Conservation (phyloP, 2,329 filamentous ascomycete species). For the Monilinia laxa region DNA sequence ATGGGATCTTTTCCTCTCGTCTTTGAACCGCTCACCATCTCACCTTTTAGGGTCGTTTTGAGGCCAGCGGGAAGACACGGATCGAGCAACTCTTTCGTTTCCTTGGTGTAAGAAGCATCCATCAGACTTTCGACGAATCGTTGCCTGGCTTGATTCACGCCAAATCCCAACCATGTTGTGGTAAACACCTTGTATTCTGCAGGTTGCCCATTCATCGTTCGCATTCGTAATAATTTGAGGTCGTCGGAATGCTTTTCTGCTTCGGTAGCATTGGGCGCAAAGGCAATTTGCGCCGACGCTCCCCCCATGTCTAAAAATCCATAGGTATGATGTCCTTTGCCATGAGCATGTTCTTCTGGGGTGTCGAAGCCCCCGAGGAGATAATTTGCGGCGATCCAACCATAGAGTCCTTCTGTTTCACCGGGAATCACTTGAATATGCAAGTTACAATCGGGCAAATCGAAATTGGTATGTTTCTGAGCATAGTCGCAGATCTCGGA, state of each 20-base stretch:
- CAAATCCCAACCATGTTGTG: constrained; percentile 94
- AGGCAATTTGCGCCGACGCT: constrained; percentile 95
- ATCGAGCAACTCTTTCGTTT: constrained; percentile 72
- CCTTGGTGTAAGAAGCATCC: constrained; percentile 59
- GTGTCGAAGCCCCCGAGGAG: constrained; percentile 86
- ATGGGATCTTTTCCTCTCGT: constrained; percentile 49
- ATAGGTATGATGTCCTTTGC: constrained; percentile 89
- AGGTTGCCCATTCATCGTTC: constrained; percentile 74
- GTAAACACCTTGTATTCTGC: constrained; percentile 90
- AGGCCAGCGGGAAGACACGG: constrained; percentile 85
- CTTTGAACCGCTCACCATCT: constrained; percentile 45
- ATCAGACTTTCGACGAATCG: constrained; percentile 79
- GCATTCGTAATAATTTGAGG: constrained; percentile 79
- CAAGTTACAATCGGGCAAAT: constrained; percentile 81
- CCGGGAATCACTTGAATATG: constrained; percentile 95
- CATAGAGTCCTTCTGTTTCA: constrained; percentile 93
- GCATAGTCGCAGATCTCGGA: constrained; percentile 81
- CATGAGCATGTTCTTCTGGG: constrained; percentile 72
- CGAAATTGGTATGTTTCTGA: constrained; percentile 72
- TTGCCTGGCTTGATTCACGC: constrained; percentile 87
- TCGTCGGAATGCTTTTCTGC: constrained; percentile 86
- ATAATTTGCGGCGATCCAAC: constrained; percentile 97
- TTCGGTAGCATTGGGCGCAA: constrained; percentile 91
- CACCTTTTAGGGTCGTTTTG: constrained; percentile 70
- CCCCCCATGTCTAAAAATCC: constrained; percentile 98